Base-by-base conservation (phyloP, 2,329 filamentous ascomycete genomes). In the Elsinoe necatrix region DNA sequence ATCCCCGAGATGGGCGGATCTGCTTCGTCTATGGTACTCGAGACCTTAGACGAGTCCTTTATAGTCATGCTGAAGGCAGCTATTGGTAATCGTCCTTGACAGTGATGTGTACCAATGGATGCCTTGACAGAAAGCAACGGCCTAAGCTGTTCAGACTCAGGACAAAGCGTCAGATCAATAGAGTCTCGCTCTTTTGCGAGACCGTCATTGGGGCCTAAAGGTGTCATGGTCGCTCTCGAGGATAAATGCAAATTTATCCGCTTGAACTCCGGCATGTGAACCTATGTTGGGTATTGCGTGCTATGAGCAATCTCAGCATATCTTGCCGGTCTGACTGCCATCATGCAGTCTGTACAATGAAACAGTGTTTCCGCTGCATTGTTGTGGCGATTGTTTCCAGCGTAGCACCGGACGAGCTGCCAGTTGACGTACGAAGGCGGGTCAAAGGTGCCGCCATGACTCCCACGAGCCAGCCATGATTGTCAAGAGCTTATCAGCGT, bases 401-500 rank as follows among this genome's bases (percentile, higher is more conserved):
- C 2, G 14, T 50, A 23, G 18, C 25, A 25, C 18, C 18, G 20
- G 20, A 11, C 11, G 18, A 23, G 45, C 12, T 9, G 25, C 14
- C 14, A 31, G 6, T 31, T 20, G 25, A 34, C n/a, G 21, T 16
- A 34, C 5, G 6, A 3, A 11, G 16, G 21, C 5, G 12, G 45
- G 34, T 50, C 45, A 14, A 34, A 23, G n/a, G 8, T 31, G 23
- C 25, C 23, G 8, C 45, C 45, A 34, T 34, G 16, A 16, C 14
- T 34, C 8, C 11, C 20, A 50, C 20, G 20, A 34, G 2, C 45
- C 27, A 14, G 45, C 14, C 14, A 16, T 76, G 2, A 77, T 72
- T 16, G 31, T 25, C 6, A 14, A 27, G 25, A 27, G 35, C 39
- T 56, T 56, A 35, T 56, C 54, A 47, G 41, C 12, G 41, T 47